Conservation (phyloP, 2,329 filamentous ascomycete genomes). For the Harringtonia aguacate region DNA sequence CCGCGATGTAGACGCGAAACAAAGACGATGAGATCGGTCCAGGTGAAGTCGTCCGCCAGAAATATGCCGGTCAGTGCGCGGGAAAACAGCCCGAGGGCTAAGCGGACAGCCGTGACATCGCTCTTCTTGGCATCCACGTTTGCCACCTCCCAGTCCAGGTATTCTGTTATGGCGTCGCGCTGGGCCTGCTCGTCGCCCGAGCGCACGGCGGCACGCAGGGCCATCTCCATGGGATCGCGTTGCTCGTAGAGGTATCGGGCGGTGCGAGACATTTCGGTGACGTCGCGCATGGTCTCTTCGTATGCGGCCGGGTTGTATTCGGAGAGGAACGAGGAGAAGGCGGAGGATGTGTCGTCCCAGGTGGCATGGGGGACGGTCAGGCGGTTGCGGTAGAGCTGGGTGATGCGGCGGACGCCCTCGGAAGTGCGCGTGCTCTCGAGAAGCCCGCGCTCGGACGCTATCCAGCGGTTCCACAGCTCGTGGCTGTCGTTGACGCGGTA, state of each 20-base stretch:
- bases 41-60: conserved; percentile 61
- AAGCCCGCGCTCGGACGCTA: conserved; percentile 60
- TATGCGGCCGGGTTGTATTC: conserved; percentile 60
- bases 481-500: conserved; percentile 70
- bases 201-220: conserved; percentile 47
- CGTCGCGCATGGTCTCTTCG: conserved; percentile 61
- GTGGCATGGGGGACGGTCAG: conserved; percentile 61
- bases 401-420: conserved; percentile 52
- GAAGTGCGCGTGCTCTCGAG: conserved; percentile 44
- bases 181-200: conserved; percentile 45
- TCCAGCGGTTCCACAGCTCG: conserved; percentile 68
- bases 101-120: conserved; percentile 32
- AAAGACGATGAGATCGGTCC: conserved; percentile 77
- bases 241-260: conserved; percentile 53
- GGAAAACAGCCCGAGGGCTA: conserved; percentile 61
- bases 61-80: conserved; percentile 63
- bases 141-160: conserved; percentile 75
- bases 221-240: conserved; percentile 59
- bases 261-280: conserved; percentile 50
- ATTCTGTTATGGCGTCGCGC: conserved; percentile 46
- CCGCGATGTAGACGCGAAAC: conserved; percentile 40
- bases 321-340: conserved; percentile 64
- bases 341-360: conserved; percentile 65
- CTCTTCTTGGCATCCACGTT: conserved; percentile 44
- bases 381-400: conserved; percentile 58